Evolutionary conservation across 805 yeast species (phyloP), one percentile per base, ranked within the genome.

Genomic region (Metschnikowia amazonensis): DNA sequence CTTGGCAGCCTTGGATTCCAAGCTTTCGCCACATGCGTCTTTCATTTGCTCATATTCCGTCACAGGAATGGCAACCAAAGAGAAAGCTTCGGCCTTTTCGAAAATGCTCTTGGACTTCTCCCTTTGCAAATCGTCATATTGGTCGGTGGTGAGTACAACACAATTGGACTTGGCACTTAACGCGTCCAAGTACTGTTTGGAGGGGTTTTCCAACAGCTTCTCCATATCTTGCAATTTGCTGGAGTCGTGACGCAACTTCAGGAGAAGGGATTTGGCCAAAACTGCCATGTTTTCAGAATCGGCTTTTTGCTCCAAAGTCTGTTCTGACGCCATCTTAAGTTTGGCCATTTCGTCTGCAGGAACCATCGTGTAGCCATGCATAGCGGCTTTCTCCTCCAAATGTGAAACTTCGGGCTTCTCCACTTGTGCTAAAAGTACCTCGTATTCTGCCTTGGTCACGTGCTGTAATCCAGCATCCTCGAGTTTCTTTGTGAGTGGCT

Each of bases 261-360:
- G 59, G 36, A 54, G 58, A 3, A 57, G 61, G 28, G 50, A 35
- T 37, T 38, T 46, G 36, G 50, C 51, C 32, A 52, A 31, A 13
- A 52, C 37, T 11, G 41, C 60, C 51, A 47, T 54, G 1, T 55
- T 57, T 6, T 40, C 43, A 7, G 48, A 38, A 1, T 36, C 31
- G 3, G 67, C 66, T 34, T 55, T 60, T 13, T 44, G 41, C 18
- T 37, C 49, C 8, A 49, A 24, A 10, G 50, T 27, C 17, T 48
- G 45, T 23, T 39, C 17, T 4, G 53, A 52, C 7, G 36, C 44
- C 13, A 50, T 45, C 37, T 42, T 43, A 36, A 49, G 42, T 3
- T 38, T 41, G 5, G 48, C 42, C 31, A 43, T 48, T 10, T 58
- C 59, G 1, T 39, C 47, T 9, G 35, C 30, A 16, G 51, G 36